Base-by-base conservation (phyloP, 2,329 filamentous ascomycete genomes). In the Penicillium sp. region DNA sequence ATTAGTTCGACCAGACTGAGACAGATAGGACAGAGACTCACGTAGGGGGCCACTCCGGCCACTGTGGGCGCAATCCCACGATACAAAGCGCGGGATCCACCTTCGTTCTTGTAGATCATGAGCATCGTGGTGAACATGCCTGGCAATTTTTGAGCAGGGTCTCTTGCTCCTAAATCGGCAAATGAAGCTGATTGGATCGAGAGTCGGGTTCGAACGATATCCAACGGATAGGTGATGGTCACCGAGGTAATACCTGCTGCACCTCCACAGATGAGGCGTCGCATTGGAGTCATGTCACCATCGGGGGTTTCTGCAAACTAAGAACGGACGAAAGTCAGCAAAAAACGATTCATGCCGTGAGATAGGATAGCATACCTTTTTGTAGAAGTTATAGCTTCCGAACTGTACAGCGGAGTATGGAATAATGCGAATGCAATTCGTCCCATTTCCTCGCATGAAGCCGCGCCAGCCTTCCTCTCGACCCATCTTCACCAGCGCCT, bases 181-280 rank as follows among this genome's bases (percentile, higher is more conserved):
- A 99, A 97, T 5, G 93, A 97, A n/a, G 94, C 94, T 3, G 92
- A 92, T 73, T 99, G 94, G 50, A 99, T 97, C 7, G 93, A 97
- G 45, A 99, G 80, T 39, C 94, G 87, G 21, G 94, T 99, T 57
- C 94, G 90, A 56, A 97, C 93, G 68, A 99, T 99, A 70, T 99
- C 94, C 62, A 99, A 88, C 13, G 94, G 94, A 72, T 99, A 99
- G 47, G 94, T 99, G 68, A 89, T 87, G 55, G 90, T 89, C 54
- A 99, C 94, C 10, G 94, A 99, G 1, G 94, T 99, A 67, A 99
- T 90, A 56, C 94, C 94, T 21, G 94, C 94, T 50, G 91, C 78
- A 40, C 92, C 94, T 73, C 94, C 94, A 68, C 93, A 97, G n/a
- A 91, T 68, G 5, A 99, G 82, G 51, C 94, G 88, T 59, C 87